Base-by-base conservation (phyloP, 2,329 filamentous ascomycete genomes). In the Tolypocladium tropicale region DNA sequence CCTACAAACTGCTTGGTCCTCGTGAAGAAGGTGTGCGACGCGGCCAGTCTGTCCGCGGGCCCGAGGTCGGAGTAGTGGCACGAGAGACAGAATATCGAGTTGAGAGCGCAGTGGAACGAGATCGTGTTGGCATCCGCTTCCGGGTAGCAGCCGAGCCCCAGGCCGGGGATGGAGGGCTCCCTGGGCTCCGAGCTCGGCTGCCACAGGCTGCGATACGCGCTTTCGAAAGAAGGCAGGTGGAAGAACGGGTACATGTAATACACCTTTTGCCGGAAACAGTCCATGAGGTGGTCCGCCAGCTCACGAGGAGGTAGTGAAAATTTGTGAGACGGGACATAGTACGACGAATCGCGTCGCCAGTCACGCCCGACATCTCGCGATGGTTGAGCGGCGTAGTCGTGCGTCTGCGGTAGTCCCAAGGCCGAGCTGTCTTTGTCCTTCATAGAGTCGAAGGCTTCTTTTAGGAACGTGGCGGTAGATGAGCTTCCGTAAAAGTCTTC, bases 221-320 rank as follows among this genome's bases (percentile, higher is more conserved):
- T 58, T 54, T 73, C 63, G 52, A 78, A 77, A n/a, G 67, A 68
- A 0, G 67, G 65, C 4, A 70, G 66, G 60, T 77, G 69, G 53
- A 77, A 72, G 55, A 76, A 72, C 0, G 76, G 75, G 53, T 76
- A 76, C 11, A 77, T 63, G 59, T 69, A 74, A 57, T 71, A 72
- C 1, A 77, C 64, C 10, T 67, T 60, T 16, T 71, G 61, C 58
- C 69, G 76, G 54, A 71, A 78, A 18, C 66, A 65, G 5, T 67
- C 58, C 3, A 77, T 43, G 1, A 77, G 64, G 39, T 74, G 68
- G 58, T 77, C 74, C 37, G 72, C 72, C 7, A 76, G 56, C 2
- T 64, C 57, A 1, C 74, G 70, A 1, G 75, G 72, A 0, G 74
- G 75, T 0, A 76, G 63, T 1, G 63, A 58, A 57, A 39, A 74